Conservation (phyloP, 164 flowering plant genomes). For the Malania oleifera region DNA sequence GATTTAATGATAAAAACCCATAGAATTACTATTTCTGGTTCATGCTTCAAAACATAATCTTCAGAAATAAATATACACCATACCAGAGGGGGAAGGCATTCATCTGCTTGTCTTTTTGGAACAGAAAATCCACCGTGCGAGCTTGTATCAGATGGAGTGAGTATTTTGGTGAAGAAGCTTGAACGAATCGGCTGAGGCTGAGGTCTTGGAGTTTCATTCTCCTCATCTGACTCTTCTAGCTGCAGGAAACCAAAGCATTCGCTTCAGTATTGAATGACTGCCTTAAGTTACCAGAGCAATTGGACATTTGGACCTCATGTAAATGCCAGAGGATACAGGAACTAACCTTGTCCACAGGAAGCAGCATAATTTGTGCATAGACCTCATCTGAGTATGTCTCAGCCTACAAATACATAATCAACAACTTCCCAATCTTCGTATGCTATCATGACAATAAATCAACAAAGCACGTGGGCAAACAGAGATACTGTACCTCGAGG, state of each 20-base stretch:
- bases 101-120: constrained; percentile 45
- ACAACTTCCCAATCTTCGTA: not conserved
- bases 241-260: constrained; percentile 13
- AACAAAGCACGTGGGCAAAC: not conserved
- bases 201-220: constrained; percentile 4
- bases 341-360: constrained; percentile 41
- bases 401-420: constrained; percentile 34
- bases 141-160: constrained; percentile 60
- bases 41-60: too few species aligned
- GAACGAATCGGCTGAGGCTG: constrained; percentile 9
- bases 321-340: not conserved
- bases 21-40: too few species aligned
- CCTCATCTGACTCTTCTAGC: constrained; percentile 22
- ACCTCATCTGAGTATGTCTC: constrained; percentile 62
- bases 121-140: constrained; percentile 65
- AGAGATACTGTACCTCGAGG: constrained; percentile 31
- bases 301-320: too few species aligned
- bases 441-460: not conserved
- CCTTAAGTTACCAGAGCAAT: too few species aligned
- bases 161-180: constrained; percentile 36
- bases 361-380: constrained; percentile 56
- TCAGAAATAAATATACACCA: constrained; percentile 7
- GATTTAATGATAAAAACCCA: not conserved
- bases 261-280: too few species aligned
- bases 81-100: constrained; percentile 61